Percentiles rank a stretch among this genome's conserved stretches.
Conservation (phyloP, 2,329 filamentous ascomycete genomes). For the Colletotrichum sp. region DNA sequence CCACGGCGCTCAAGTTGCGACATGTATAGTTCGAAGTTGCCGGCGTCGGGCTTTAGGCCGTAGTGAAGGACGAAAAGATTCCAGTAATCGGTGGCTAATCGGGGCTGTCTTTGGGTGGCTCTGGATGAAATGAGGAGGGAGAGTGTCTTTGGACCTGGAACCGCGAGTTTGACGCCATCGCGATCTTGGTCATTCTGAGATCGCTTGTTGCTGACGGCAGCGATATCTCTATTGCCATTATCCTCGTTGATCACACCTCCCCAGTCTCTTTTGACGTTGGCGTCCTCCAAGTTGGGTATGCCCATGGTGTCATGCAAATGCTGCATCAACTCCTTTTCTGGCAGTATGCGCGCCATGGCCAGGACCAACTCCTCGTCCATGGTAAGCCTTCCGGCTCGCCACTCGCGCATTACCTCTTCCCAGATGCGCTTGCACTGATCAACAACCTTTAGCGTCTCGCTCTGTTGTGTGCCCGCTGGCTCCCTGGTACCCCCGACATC, state of each 20-base stretch:
- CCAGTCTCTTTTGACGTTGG: conserved; percentile 25
- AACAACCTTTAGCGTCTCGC: conserved; percentile 50
- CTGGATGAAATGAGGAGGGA: conserved; percentile 71
- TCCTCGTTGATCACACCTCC: conserved; percentile 4
- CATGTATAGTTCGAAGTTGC: conserved; percentile 62
- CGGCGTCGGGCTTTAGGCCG: conserved; percentile 71
- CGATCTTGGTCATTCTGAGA: not conserved
- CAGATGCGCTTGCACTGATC: conserved; percentile 77
- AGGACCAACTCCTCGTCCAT: conserved; percentile 83
- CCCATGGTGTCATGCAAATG: conserved; percentile 81
- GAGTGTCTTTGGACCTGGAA: conserved; percentile 63
- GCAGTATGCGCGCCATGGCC: conserved; percentile 80
- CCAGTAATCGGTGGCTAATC: conserved; percentile 80
- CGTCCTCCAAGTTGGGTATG: conserved; percentile 57
- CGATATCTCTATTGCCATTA: conserved; percentile 25
- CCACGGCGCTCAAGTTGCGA: conserved; percentile 70
- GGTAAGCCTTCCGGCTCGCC: conserved; percentile 71
- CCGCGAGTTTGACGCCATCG: conserved; percentile 37
- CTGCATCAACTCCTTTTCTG: conserved; percentile 53
- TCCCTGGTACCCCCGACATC: conserved; percentile 24
- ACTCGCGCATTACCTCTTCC: conserved; percentile 79
- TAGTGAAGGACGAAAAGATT: conserved; percentile 67
- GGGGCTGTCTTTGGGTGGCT: conserved; percentile 50
- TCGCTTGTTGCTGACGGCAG: not conserved
- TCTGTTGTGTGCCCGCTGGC: not conserved